Evolutionary conservation across 192 early-diverging fungal genomes (phyloP).

Genomic region (Mortierella antarctica): DNA sequence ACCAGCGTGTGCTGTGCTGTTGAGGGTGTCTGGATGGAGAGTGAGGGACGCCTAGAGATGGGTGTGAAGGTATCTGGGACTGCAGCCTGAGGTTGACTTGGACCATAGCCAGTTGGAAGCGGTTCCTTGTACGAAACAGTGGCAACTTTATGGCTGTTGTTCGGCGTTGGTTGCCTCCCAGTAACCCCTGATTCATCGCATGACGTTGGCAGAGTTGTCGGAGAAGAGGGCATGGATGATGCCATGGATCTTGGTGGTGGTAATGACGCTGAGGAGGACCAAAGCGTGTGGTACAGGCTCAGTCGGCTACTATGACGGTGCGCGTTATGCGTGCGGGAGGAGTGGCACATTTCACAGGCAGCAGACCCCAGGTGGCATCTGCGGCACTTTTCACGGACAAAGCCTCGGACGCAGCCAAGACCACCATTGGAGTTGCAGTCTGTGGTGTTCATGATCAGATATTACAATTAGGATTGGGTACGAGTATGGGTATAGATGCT

Average conservation of each 20-base stretch:
- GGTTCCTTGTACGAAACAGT: no score
- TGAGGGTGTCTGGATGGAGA: not conserved
- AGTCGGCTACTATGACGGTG: not conserved
- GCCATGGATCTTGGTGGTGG: not conserved
- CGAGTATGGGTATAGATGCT: no score
- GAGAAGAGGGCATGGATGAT: not conserved
- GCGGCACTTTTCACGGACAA: conserved; percentile 25
- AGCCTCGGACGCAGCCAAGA: conserved; percentile 28
- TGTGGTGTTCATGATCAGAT: not conserved
- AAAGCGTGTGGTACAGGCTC: no score
- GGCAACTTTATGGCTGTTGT: no score
- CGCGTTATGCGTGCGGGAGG: not conserved
- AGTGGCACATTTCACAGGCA: conserved; percentile 30
- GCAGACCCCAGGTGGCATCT: conserved; percentile 25
- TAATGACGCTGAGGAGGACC: conserved; percentile 4
- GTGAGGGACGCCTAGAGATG: not conserved
- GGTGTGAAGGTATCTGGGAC: not conserved
- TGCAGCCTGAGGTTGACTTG: not conserved
- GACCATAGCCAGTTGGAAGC: no score
- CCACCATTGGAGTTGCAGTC: conserved; percentile 15
- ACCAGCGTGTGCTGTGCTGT: not conserved
- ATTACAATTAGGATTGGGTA: no score
- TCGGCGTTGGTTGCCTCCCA: no score
- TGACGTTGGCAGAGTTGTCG: no score
- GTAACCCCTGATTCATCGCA: no score